These are phyloP conservation scores for Kokia cookei DNA, from an alignment of 441 rosid species.

Conservation along the genomic window DNA sequence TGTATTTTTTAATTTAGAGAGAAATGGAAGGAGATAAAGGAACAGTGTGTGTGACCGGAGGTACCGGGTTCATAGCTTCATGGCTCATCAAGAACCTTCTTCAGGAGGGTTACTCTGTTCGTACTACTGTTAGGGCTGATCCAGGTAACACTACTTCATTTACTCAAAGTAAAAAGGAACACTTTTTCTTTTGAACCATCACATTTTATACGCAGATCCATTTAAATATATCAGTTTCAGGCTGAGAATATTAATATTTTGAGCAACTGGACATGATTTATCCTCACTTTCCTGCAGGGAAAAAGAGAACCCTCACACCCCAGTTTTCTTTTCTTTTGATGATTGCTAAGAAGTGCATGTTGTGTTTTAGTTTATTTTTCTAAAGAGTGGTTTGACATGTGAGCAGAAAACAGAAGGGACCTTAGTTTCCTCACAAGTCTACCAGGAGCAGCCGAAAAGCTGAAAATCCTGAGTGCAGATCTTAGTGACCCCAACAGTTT, in stretches of 20 bases:
- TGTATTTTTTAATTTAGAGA: too few relatives aligned
- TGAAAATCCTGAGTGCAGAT: constrained; percentile 31
- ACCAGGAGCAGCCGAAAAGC: constrained; percentile 22
- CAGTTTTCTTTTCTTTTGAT: too few relatives aligned
- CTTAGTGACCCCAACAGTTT: constrained; percentile 30
- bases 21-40: constrained; percentile 16
- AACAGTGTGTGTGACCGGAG: constrained; percentile 27
- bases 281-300: too few relatives aligned
- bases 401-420: constrained; percentile 30
- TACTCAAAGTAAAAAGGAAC: too few relatives aligned
- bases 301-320: too few relatives aligned
- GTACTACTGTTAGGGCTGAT: constrained; percentile 18
- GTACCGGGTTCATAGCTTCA: constrained; percentile 17
- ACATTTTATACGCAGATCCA: too few relatives aligned
- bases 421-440: constrained; percentile 32
- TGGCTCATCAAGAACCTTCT: constrained; percentile 31
- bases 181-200: too few relatives aligned
- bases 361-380: not conserved
- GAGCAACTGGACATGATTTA: too few relatives aligned
- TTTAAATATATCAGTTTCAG: too few relatives aligned
- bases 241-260: too few relatives aligned
- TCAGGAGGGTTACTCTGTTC: constrained; percentile 15
- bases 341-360: too few relatives aligned
- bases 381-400: not conserved
- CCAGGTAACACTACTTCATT: not conserved